A percentile compares a stretch with the other conserved stretches of the same genome.
These are phyloP conservation scores for Talaromyces ruber DNA, from an alignment of 495 filamentous ascomycete genomes.

Conservation along the genomic window DNA sequence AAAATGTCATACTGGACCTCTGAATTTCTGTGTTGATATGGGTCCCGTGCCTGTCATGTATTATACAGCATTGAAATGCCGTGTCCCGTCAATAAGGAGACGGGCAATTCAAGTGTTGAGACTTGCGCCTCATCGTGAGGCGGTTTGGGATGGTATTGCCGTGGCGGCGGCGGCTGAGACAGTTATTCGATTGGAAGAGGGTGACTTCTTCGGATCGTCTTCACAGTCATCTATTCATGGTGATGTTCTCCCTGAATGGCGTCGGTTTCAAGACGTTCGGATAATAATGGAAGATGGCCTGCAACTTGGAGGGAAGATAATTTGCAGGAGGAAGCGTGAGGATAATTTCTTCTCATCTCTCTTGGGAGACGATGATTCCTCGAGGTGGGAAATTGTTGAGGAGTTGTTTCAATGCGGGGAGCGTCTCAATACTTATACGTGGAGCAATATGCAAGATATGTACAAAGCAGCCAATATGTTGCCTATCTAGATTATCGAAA, in stretches of 20 bases:
- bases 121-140: conserved; percentile 38
- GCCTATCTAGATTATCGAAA: not conserved
- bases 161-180: not conserved
- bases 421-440: not conserved
- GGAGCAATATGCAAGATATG: not conserved
- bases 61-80: conserved; percentile 47
- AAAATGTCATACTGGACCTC: not conserved
- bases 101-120: conserved; percentile 34
- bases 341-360: not conserved
- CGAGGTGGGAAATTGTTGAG: not conserved
- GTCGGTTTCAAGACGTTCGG: not conserved
- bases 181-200: not conserved
- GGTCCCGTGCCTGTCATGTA: conserved; percentile 45
- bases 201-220: not conserved
- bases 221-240: not conserved
- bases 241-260: not conserved
- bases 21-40: conserved; percentile 23
- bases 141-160: conserved; percentile 30
- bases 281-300: conserved; percentile 1
- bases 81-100: conserved; percentile 32
- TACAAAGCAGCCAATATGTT: not conserved
- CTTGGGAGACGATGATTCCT: not conserved
- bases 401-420: not conserved
- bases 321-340: not conserved
- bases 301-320: not conserved